Base-by-base conservation (phyloP, 2,329 filamentous ascomycete genomes). In the Thelonectria blattea region DNA sequence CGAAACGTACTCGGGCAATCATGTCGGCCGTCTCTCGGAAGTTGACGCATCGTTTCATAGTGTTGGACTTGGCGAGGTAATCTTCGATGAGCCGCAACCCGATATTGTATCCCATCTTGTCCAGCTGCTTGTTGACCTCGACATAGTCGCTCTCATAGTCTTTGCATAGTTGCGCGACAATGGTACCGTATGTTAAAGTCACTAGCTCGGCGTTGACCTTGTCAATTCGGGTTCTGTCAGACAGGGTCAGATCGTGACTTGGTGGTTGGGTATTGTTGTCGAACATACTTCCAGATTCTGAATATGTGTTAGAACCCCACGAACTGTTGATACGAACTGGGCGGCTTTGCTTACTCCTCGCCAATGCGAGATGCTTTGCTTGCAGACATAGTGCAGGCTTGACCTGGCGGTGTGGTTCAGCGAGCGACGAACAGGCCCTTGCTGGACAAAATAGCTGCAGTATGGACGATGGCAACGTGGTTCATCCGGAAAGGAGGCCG, bases 101-200 rank as follows among this genome's bases (percentile, higher is more conserved):
- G 66, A 99, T 99, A 73, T 98, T 98, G 80, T 98, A 97, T 56
- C 95, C 95, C 95, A 99, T 99, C 80, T 94, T 96, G 75, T 99
- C 95, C 46, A 99, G 85, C 76, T 99, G 95, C 76, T 94, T 93
- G 80, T 99, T 99, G 74, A 99, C 94, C 76, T 98, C 93, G 52
- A 87, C 83, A 75, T 99, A 99, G 79, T 98, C 92, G 71, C 87
- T 89, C 70, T 97, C 93, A 75, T 94, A 97, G 81, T 99, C 95
- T 77, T 94, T 94, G 81, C 94, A 98, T 67, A 99, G 83, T 76
- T 98, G 94, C 58, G 93, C 91, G 58, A 99, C 95, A 65, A 99
- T 96, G 22, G 95, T 98, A 73, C 95, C 95, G 77, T 99, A 99
- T 32, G 95, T 99, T 71, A 99, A 85, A 47, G 93, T 97, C 53